phyloP scores from a whole-genome alignment of 2,329 filamentous ascomycete species.

The Paramyrothecium roridum region DNA sequence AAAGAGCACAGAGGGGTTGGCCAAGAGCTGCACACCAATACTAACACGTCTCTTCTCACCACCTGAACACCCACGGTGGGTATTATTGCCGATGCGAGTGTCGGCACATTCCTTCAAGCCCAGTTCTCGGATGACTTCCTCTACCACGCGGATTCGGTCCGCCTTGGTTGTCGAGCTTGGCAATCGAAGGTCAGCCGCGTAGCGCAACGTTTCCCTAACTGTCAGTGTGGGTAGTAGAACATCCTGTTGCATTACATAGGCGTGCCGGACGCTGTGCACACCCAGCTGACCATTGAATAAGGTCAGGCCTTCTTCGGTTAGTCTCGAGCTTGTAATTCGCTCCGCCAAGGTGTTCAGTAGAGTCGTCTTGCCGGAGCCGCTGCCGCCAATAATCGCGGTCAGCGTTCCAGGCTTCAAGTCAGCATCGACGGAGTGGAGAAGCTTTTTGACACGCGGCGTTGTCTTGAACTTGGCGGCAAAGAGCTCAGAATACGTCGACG shows the following conservation, averaged over 20 bases:
- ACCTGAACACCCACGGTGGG: constrained; percentile 73
- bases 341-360: constrained; percentile 70
- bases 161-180: constrained; percentile 57
- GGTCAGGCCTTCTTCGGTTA: constrained; percentile 50
- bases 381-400: constrained; percentile 73
- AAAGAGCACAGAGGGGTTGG: constrained; percentile 74
- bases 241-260: constrained; percentile 77
- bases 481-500: constrained; percentile 40
- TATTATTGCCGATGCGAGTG: constrained; percentile 68
- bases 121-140: constrained; percentile 73
- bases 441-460: constrained; percentile 39
- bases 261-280: constrained; percentile 53
- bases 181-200: constrained; percentile 69
- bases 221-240: constrained; percentile 70
- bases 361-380: constrained; percentile 71
- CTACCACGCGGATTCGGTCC: constrained; percentile 62
- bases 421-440: constrained; percentile 63
- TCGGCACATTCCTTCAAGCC: constrained; percentile 75
- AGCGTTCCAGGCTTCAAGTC: constrained; percentile 63
- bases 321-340: constrained; percentile 55
- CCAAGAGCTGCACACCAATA: constrained; percentile 75
- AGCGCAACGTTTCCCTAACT: constrained; percentile 70
- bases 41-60: constrained; percentile 75
- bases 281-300: constrained; percentile 60
- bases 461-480: constrained; percentile 34